Evolutionary conservation across 2,329 filamentous ascomycete species (phyloP).

Genomic region (Colletotrichum sansevieriae): DNA sequence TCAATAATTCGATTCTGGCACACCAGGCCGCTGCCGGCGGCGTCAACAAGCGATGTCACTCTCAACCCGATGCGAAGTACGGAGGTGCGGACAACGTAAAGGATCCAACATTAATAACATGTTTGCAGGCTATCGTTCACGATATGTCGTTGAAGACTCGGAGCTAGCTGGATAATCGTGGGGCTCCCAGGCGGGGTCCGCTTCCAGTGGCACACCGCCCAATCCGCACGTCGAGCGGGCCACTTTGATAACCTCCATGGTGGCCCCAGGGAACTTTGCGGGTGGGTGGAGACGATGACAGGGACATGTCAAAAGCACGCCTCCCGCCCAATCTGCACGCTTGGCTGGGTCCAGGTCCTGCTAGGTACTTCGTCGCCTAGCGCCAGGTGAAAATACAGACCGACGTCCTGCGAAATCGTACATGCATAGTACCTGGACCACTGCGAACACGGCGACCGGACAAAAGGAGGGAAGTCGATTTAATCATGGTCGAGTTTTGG

Average conservation of each 20-base stretch:
- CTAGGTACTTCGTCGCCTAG: too few species aligned
- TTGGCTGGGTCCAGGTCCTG: too few species aligned
- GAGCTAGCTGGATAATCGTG: neutral
- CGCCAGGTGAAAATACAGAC: too few species aligned
- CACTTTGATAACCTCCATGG: neutral
- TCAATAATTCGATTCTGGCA: neutral
- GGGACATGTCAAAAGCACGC: neutral
- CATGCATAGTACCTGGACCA: too few species aligned
- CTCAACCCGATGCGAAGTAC: neutral
- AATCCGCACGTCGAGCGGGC: neutral
- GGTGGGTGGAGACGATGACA: neutral
- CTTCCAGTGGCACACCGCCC: neutral
- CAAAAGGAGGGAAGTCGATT: too few species aligned
- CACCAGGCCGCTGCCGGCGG: neutral
- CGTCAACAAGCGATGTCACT: neutral
- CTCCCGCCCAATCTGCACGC: neutral
- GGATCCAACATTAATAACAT: neutral
- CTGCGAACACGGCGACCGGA: too few species aligned
- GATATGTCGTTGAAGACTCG: neutral
- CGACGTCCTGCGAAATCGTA: too few species aligned
- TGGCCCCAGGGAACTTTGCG: neutral
- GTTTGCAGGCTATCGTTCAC: neutral
- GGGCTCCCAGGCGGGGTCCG: neutral
- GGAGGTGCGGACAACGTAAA: neutral
- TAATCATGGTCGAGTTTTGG: too few species aligned